Base-by-base conservation (phyloP, 768 basidiomycete species). In the Lactifluus subvellereus region DNA sequence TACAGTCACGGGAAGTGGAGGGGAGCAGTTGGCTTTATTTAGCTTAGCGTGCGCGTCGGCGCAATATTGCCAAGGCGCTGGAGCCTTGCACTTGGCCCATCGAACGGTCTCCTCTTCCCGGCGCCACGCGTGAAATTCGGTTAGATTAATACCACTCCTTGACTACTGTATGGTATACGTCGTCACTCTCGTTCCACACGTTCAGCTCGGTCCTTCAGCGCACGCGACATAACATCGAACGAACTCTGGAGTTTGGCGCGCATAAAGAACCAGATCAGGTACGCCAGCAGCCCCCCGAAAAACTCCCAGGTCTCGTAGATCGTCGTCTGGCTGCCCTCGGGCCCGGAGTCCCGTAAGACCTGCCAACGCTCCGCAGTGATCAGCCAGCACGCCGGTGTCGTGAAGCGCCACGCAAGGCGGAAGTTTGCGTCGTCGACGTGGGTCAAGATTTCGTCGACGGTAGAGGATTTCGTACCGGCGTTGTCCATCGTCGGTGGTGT, bases 351-450 rank as follows among this genome's bases (percentile, higher is more conserved):
- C 11, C 56, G 42, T 20, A 62, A 35, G 48, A 58, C 16, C 30
- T 62, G 61, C 61, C 61, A 62, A 50, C 61, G 61, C 37, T 62
- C 56, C 18, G 57, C 61, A 16, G 14, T 37, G 35, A 62, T n/a
- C 33, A 62, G 37, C 56, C 61, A 62, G 9, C 51, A 56, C 13
- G 61, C 56, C 18, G 56, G 61, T 2, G 56, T 62, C 16, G 51
- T 51, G 9, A 52, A 58, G 57, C 51, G 61, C 61, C 61, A 62
- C 18, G 61, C 61, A 3, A 58, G 35, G 14, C 57, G 56, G 30
- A 62, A 58, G 43, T 6, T 52, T 13, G 9, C 35, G 6, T 14
- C n/a, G 11, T 62, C 61, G 18, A 62, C 56, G 11, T 58, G 54
- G 13, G 57, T 58, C 27, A 62, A 18, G 35, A 62, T 53, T n/a